Base-by-base conservation (phyloP, 768 basidiomycete genomes). In the Boletus huronensis region DNA sequence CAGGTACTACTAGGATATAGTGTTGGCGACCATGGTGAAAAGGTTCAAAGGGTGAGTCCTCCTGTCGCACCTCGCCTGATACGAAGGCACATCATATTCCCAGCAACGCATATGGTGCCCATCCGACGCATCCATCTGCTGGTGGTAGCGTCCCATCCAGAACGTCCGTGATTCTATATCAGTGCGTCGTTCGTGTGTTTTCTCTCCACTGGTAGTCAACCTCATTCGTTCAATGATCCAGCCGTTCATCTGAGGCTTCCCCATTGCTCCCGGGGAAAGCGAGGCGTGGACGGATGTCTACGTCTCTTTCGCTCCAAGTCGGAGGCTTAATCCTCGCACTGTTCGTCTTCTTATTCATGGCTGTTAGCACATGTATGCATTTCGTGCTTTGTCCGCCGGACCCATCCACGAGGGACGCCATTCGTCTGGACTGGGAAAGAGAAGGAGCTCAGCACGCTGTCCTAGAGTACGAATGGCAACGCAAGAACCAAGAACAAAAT, bases 381-480 rank as follows among this genome's bases (percentile, higher is more conserved):
- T n/a, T 45, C 36, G 0, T 8, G 5, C 29, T 4, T 6, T 63
- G 61, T 48, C 54, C 61, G 0, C 52, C 36, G 0, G 58, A 60
- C 14, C 41, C 52, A 2, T 31, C 32, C 35, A 49, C 47, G 8
- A 51, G 54, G 34, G 53, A 48, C 0, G 3, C 41, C 26, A 48
- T 50, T 16, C 62, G 62, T 21, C 26, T 0, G 26, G 26, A 25
- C 17, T 63, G 61, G 61, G 35, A 56, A 29, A 5, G 9, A 2
- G 62, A 64, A 26, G 41, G 5, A 9, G 6, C 7, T 1, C 36
- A 34, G 7, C 59, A 64, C 16, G 7, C 16, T n/a, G 1, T 38
- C 9, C 2, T 31, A 1, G 14, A 38, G 10, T 19, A 9, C 2
- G 41, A 53, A 16, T 64, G 62, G 62, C 13, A 45, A 11, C 43